Evolutionary conservation across 495 filamentous ascomycete species (phyloP), one percentile per base, ranked within the genome.

Genomic region (Rusavskia elegans): DNA sequence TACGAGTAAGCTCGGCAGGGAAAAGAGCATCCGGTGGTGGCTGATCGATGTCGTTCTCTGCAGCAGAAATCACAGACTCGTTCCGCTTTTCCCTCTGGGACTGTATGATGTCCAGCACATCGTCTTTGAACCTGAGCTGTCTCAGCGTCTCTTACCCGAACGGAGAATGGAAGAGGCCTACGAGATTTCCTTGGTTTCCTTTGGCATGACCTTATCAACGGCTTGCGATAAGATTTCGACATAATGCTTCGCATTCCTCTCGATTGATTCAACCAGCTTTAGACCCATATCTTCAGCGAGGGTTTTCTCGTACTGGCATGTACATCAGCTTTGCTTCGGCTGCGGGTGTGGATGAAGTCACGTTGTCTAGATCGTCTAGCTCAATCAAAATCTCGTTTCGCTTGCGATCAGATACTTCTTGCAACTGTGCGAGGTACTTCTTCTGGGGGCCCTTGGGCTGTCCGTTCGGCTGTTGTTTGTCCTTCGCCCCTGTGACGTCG

Each of bases 71-170:
- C 53, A 90, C 74, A 3, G 77, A 78, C 53, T 84, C 81, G 63
- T 97, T 98, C 51, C 89, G 83, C 62, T 83, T 84, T 52, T 84
- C 78, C 56, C 92, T 83, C 65, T 93, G 87, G 9, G 85, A 84
- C 80, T 95, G 89, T 57, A 98, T 86, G 27, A 97, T 84, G 67
- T 98, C 92, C 23, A 98, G 75, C 16, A 98, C 93, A 64, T 98
- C 92, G 58, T 95, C 89, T 65, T 96, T 96, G 72, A 93, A 96
- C 38, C 84, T 88, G 57, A 5, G 23, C 5, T 13, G n/a, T 39
- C 20, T 49, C 27, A 52, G 16, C 11, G n/a, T 21, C 7, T 8
- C 7, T 8, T 42, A 20, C 20, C 4, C n/a, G 20, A 20, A 11
- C 19, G 5, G 16, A 42, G 39, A 14, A 19, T 17, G 11, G n/a